These are phyloP conservation scores for Chondrus crispus DNA, from an alignment of 23 red algal genomes.

Conservation along the genomic window DNA sequence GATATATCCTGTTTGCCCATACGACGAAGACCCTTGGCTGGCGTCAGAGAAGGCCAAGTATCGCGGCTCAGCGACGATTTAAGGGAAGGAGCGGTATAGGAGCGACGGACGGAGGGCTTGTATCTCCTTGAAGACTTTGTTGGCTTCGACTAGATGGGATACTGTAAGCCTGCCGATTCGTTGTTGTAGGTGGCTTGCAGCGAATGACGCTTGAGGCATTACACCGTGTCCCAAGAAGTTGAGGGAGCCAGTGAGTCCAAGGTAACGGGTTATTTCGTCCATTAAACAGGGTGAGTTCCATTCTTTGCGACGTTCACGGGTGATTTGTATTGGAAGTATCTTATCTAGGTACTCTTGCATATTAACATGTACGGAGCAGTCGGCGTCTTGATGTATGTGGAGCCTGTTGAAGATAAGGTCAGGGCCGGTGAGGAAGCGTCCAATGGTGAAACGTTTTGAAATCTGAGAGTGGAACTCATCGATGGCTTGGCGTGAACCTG, in stretches of 20 bases:
- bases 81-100: too few relatives aligned
- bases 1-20: neutral
- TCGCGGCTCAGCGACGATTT: too few relatives aligned
- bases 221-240: neutral
- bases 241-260: neutral
- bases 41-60: neutral
- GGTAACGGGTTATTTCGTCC: neutral
- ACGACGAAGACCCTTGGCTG: neutral
- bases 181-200: neutral
- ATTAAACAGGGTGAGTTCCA: neutral
- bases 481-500: neutral
- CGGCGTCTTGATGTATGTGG: neutral
- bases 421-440: neutral
- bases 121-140: neutral
- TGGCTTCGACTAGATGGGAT: neutral
- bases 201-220: neutral
- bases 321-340: neutral
- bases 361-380: neutral
- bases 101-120: neutral
- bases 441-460: neutral
- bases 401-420: slow-evolving; percentile 28
- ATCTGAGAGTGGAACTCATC: neutral
- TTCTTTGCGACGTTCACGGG: neutral
- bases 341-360: slow-evolving; percentile 34
- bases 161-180: neutral